Evolutionary conservation across 805 yeast species (phyloP).

Genomic region (Metschnikowia noctiluminum): DNA sequence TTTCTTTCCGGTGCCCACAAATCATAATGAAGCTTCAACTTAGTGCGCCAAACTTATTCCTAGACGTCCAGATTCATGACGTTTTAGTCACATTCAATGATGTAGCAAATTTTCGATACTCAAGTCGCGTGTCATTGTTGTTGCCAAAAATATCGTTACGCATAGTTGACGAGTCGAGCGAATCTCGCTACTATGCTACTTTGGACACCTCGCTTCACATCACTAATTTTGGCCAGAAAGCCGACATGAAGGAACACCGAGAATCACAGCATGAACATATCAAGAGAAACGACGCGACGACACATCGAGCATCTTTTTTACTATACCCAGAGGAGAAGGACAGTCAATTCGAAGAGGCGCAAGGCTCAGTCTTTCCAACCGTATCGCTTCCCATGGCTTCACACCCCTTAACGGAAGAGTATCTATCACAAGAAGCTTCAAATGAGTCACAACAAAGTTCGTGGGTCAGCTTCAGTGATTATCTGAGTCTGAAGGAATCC

Average conservation of each 20-base stretch:
- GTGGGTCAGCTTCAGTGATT: conserved; percentile 10
- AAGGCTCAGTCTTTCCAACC: conserved; percentile 55
- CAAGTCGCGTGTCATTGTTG: conserved; percentile 47
- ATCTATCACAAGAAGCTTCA: not conserved
- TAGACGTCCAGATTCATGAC: conserved; percentile 19
- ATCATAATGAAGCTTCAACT: conserved; percentile 42
- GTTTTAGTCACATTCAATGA: conserved; percentile 55
- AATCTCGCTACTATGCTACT: conserved; percentile 29
- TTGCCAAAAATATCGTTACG: conserved; percentile 46
- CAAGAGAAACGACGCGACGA: conserved; percentile 73
- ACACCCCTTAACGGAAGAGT: conserved; percentile 49
- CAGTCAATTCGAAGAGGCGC: conserved; percentile 43
- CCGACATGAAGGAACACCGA: conserved; percentile 44
- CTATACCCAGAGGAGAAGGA: conserved; percentile 50
- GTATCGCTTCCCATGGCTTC: conserved; percentile 62
- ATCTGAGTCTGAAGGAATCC: conserved; percentile 12
- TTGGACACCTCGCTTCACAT: conserved; percentile 56
- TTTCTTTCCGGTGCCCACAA: conserved; percentile 53
- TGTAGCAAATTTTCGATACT: conserved; percentile 63
- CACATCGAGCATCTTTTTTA: conserved; percentile 73
- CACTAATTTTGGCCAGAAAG: conserved; percentile 57
- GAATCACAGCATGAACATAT: conserved; percentile 63
- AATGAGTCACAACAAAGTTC: conserved; percentile 1
- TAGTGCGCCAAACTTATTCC: conserved; percentile 16
- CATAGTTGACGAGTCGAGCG: conserved; percentile 20